Evolutionary conservation across 2,329 filamentous ascomycete genomes (phyloP), one percentile per base, ranked within the genome.

Genomic region (Fusarium vanettenii): DNA sequence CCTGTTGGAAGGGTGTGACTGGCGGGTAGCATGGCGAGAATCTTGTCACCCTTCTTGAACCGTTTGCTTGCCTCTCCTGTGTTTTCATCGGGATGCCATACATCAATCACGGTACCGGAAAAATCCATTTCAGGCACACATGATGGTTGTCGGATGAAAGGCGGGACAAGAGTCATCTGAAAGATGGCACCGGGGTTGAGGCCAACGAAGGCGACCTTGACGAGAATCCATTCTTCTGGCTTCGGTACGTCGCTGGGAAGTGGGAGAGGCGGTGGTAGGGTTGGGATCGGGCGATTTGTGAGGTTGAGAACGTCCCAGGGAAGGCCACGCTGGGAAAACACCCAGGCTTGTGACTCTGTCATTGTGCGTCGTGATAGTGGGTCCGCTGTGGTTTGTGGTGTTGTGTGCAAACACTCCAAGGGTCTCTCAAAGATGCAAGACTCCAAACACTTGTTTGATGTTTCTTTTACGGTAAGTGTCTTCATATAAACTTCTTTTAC

Each of bases 101-200:
- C 77, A 8, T 82, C 81, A 2, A 81, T 73, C 9, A 87, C 79
- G 6, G 79, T 81, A 9, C 86, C 86, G 1, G 84, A 83, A 41
- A 87, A 83, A 66, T 87, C 86, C 72, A 85, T 81, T 18, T 86
- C 86, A 7, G 85, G 85, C 2, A 84, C 81, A 52, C 67, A 85
- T 6, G 69, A 80, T 60, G 71, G 76, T 71, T 73, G 75, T 71
- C 86, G 83, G 70, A 80, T 80, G 56, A 82, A 81, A 64, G 73
- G 80, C 63, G 85, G 85, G 39, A 86, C 71, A 6, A 86, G 78
- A n/a, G 81, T 79, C 80, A 86, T 83, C 20, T 84, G 80, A 55
- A 85, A 82, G 39, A 82, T 81, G 64, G 84, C 83, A 35, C 85
- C 85, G 6, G 85, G 84, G 69, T 87, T 87, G 66, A 88, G 84